Base-by-base conservation (phyloP, 345 rosid genomes). In the Gossypium stocksii region DNA sequence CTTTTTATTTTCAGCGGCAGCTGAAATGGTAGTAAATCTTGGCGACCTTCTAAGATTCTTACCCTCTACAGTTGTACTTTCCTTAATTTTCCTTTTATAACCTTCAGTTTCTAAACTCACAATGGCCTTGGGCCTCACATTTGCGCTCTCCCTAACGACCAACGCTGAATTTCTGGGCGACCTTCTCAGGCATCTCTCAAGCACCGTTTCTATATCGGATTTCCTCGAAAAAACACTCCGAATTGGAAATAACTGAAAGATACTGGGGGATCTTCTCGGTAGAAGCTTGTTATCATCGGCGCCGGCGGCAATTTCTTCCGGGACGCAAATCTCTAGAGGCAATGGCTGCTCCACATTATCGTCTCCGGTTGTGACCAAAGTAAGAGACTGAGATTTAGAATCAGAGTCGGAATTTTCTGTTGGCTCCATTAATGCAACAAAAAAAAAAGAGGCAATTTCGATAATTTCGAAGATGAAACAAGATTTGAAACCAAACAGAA, bases 1-100 rank as follows among this genome's bases (percentile, higher is more conserved):
- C 59, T 64, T 51, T 54, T 78, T 65, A 22, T 43, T 15, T 70
- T 70, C 45, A 68, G 51, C 57, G 9, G 45, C 45, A 8, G 69
- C 45, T 41, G 76, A 63, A 68, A 10, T n/a, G 9, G n/a, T 46
- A 34, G 59, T 22, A 52, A 70, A 67, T 77, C 70, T 81, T 16
- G 80, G 67, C 17, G 84, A 79, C 67, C 79, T 75, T 74, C 58
- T 78, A 34, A n/a, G 41, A 65, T 45, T 72, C 70, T 34, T 73
- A 13, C 51, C 77, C n/a, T 48, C 53, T 15, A 56, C 69, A 27
- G 12, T 12, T 16, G 4, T n/a, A 19, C 44, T 60, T 14, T 2
- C 53, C 43, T 23, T 23, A 38, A 1, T 46, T 48, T 27, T 51
- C 27, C n/a, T 41, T 9, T 1, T 25, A 29, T 17, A 45, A 15